Evolutionary conservation across 441 rosid genomes (phyloP), one percentile per base, ranked within the genome.

Genomic region (Rhodomyrtus psidioides): DNA sequence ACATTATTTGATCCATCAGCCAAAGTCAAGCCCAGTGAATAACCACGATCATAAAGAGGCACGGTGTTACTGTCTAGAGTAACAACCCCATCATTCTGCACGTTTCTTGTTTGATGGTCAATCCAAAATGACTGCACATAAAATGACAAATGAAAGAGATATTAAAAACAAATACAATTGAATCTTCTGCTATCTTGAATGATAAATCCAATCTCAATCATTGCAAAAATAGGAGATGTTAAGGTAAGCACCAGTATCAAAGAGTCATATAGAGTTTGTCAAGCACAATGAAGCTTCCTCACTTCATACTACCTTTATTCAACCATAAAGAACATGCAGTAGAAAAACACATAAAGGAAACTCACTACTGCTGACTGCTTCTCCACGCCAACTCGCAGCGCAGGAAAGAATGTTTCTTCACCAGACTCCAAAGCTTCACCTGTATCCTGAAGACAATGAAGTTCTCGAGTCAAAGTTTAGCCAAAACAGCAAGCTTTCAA

Each of bases 11-110:
- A 88, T 85, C 92, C 96, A 93, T 88, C 91, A 26, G 91, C 90
- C 86, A 94, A 91, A 86, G 94, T 94, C 94, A 98, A 94, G 85
- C 99, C 98, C 86, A 95, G 84, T 44, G 95, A 86, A 90, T 89
- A 95, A 88, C 95, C 96, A 89, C 99, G 99, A 86, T 98, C 97
- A 94, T 98, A 98, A 85, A 94, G 95, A 70, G 99, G 99, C 85
- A 94, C 94, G 26, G 79, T 86, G 89, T 88, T 91, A 87, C 92
- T 84, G 86, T 94, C 95, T 59, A 91, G 88, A 24, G 93, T 89
- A 90, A 89, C 86, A 55, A 89, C 86, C 57, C 82, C 93, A 84
- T 87, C 87, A 74, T 83, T 88, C 76, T 87, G 90, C 85, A 49
- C 86, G 86, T 87, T 91, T 87, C 90, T 89, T 57, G 96, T 91